A percentile compares a stretch with the other conserved stretches of the same genome.
Evolutionary conservation across 2,329 filamentous ascomycete genomes (phyloP).

Genomic region (Fusarium drepaniforme): DNA sequence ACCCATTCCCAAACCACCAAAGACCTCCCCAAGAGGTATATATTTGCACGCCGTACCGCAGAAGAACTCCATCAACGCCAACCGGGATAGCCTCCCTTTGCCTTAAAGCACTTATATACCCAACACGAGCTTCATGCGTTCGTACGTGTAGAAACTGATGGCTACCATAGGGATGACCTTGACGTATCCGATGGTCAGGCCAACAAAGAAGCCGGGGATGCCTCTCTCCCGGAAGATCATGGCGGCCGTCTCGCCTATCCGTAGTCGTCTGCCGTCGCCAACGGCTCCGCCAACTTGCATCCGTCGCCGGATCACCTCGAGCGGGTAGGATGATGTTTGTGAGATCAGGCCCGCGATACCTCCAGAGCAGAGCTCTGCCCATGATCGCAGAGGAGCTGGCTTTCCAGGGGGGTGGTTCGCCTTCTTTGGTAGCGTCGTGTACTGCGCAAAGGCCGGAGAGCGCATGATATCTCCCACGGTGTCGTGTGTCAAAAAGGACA

Average conservation of each 20-base stretch:
- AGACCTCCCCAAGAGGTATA: constrained; percentile 24
- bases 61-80: constrained; percentile 43
- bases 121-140: constrained; percentile 72
- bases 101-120: constrained; percentile 65
- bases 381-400: constrained; percentile 80
- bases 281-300: constrained; percentile 98
- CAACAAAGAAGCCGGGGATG: constrained; percentile 87
- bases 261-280: constrained; percentile 84
- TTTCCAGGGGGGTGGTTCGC: constrained; percentile 68
- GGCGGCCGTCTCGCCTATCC: constrained; percentile 81
- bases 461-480: constrained; percentile 88
- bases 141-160: constrained; percentile 74
- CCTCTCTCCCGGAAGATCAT: constrained; percentile 84
- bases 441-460: constrained; percentile 71
- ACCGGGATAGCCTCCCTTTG: constrained; percentile 16
- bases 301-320: constrained; percentile 90
- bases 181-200: constrained; percentile 92
- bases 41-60: constrained; percentile 23
- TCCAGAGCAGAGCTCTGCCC: constrained; percentile 88
- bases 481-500: constrained; percentile 96
- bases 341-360: constrained; percentile 89
- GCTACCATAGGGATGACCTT: constrained; percentile 94
- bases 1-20: constrained; percentile 11
- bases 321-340: constrained; percentile 92
- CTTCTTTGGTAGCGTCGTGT: constrained; percentile 80